Evolutionary conservation across 176 grass and related monocot genomes (phyloP).

Genomic region (Oropetium thomaeum): DNA sequence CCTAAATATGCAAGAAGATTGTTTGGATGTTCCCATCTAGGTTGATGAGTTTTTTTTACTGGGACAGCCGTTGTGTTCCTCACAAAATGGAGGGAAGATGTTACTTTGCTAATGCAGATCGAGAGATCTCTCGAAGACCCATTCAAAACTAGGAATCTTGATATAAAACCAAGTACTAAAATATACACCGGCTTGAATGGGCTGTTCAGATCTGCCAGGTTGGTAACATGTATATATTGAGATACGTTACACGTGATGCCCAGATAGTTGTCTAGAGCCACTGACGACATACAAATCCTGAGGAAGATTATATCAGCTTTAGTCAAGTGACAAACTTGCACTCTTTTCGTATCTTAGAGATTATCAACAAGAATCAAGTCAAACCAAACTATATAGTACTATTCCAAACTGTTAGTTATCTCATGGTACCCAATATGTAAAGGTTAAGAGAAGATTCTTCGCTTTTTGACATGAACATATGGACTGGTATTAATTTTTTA

Average conservation of each 20-base stretch:
- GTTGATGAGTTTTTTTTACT: no score
- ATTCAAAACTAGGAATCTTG: background rate
- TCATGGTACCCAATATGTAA: background rate
- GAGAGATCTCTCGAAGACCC: background rate
- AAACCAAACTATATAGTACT: background rate
- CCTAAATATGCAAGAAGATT: background rate
- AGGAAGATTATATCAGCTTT: constrained; percentile 1
- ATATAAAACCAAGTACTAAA: background rate
- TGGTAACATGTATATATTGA: constrained; percentile 6
- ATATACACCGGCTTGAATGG: background rate
- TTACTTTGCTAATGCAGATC: no score
- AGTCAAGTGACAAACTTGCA: constrained; percentile 12
- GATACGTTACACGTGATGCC: background rate
- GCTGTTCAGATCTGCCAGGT: background rate
- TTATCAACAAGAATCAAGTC: background rate
- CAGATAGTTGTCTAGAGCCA: constrained; percentile 20
- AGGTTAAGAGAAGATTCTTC: background rate
- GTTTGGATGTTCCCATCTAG: background rate
- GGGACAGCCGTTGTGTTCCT: background rate
- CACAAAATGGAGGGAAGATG: background rate
- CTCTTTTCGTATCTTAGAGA: background rate
- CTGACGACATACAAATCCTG: background rate
- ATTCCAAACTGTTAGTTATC: background rate
- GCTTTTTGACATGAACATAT: background rate
- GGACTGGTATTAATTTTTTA: background rate